Evolutionary conservation across 139 green algal genomes (phyloP).

Genomic region (Limnomonas spitsbergensis): DNA sequence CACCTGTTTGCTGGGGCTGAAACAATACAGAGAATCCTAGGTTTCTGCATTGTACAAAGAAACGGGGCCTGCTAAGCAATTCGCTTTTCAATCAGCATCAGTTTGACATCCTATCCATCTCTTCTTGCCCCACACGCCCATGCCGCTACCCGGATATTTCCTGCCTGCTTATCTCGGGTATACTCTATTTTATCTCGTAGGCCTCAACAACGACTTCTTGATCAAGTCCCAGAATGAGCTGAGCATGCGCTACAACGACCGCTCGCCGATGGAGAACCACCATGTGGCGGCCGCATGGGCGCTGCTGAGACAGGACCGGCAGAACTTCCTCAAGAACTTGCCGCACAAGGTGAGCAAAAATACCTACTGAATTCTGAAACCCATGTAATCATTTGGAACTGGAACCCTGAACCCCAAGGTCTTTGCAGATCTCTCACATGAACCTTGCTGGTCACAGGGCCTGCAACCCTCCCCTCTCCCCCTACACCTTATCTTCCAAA

Average conservation of each 20-base stretch:
- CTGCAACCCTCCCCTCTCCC: background rate
- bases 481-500: too few species aligned
- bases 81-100: background rate
- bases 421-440: background rate
- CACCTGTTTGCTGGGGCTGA: too few species aligned
- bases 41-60: too few species aligned
- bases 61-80: background rate
- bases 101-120: too few species aligned
- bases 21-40: too few species aligned
- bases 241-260: constrained; percentile 60
- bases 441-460: background rate
- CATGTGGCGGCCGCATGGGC: constrained; percentile 11
- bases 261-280: constrained; percentile 21
- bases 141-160: too few species aligned
- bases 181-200: constrained; percentile 8
- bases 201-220: constrained; percentile 60
- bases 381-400: background rate
- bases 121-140: too few species aligned
- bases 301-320: background rate
- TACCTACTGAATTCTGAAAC: background rate
- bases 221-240: constrained; percentile 36
- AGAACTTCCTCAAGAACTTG: constrained; percentile 5
- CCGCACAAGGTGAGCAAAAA: constrained; percentile 6
- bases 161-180: background rate
- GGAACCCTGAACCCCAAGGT: background rate